Conservation (phyloP, 495 filamentous ascomycete genomes). For the Aspergillus leporis region DNA sequence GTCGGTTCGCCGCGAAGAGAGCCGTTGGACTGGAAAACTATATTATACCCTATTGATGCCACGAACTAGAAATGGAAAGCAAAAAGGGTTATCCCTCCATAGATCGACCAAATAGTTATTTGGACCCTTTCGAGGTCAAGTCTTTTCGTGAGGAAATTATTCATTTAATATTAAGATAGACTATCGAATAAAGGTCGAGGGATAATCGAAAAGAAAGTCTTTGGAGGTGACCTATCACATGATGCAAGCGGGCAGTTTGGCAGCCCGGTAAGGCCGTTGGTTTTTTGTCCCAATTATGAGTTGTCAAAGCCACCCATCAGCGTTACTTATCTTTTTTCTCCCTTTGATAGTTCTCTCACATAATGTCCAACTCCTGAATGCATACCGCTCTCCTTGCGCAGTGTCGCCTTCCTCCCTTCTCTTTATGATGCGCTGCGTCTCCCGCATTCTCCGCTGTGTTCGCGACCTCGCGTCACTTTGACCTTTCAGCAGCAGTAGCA, state of each 20-base stretch:
- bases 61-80: neutral
- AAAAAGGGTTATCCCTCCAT: neutral
- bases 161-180: neutral
- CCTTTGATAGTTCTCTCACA: constrained; percentile 37
- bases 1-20: neutral
- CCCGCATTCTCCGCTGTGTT: constrained; percentile 28
- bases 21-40: constrained; percentile 5
- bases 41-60: neutral
- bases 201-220: neutral
- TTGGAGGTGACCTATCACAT: constrained; percentile 28
- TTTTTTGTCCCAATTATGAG: constrained; percentile 26
- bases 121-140: neutral
- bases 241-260: constrained; percentile 22
- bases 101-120: constrained; percentile 1
- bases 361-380: constrained; percentile 33
- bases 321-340: constrained; percentile 3
- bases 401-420: constrained; percentile 19
- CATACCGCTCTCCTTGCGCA: constrained; percentile 27
- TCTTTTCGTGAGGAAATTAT: neutral
- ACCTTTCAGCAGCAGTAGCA: constrained; percentile 8
- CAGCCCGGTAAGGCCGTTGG: constrained; percentile 15
- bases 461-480: constrained; percentile 38
- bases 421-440: constrained; percentile 42
- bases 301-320: constrained; percentile 20
- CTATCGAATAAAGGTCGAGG: neutral